These are phyloP conservation scores for Chalciporus sphaerocephalus DNA, from an alignment of 768 basidiomycete species.

Conservation along the genomic window DNA sequence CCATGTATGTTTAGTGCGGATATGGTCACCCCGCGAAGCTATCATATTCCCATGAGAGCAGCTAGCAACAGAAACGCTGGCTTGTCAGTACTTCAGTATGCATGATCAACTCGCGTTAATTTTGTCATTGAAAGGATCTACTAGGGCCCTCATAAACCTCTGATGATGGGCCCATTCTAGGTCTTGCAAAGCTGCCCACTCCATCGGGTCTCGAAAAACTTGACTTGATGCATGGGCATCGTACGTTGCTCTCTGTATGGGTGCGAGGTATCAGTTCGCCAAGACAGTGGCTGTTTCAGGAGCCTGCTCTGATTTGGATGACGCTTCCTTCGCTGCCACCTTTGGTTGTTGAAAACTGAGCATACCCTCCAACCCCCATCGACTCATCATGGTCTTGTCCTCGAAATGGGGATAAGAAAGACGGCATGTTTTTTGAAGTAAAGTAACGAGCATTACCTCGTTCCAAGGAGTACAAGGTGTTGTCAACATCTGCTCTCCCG, in stretches of 20 bases:
- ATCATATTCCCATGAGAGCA: background rate
- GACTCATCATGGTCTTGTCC: slow-evolving; percentile 91
- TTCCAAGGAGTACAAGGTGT: slow-evolving; percentile 98
- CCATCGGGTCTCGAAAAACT: too few relatives aligned
- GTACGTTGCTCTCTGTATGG: background rate
- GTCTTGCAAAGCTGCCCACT: too few relatives aligned
- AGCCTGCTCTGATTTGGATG: slow-evolving; percentile 13
- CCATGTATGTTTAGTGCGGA: slow-evolving; percentile 14
- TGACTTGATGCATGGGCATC: background rate
- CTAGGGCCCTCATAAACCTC: too few relatives aligned
- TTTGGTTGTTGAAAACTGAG: slow-evolving; percentile 75
- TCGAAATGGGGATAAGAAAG: slow-evolving; percentile 24
- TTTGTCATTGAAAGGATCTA: too few relatives aligned
- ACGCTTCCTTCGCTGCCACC: slow-evolving; percentile 52
- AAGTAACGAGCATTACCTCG: slow-evolving; percentile 50
- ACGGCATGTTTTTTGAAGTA: background rate
- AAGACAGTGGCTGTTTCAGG: background rate
- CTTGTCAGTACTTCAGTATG: too few relatives aligned
- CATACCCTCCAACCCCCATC: slow-evolving; percentile 94
- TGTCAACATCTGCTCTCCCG: slow-evolving; percentile 96
- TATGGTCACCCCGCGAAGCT: too few relatives aligned
- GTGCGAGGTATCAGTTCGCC: background rate
- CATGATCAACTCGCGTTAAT: background rate
- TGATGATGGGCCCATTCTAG: too few relatives aligned
- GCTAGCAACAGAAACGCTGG: background rate